These are phyloP conservation scores for Penicillium sp. DNA, from an alignment of 2,329 filamentous ascomycete species.

Conservation along the genomic window DNA sequence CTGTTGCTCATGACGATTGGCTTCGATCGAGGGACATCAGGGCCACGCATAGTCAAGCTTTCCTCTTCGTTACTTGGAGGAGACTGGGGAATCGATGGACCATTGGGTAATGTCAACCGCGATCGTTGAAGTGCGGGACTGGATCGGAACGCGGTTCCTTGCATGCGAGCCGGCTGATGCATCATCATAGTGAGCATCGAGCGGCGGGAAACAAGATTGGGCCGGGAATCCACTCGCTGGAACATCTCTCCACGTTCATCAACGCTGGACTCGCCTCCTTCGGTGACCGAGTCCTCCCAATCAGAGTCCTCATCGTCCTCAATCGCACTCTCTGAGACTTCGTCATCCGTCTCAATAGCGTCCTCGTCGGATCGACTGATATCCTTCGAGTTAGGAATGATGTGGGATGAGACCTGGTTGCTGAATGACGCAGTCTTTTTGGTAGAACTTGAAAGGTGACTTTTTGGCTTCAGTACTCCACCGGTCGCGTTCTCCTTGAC, in stretches of 20 bases:
- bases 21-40: constrained; percentile 69
- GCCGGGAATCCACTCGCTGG: constrained; percentile 84
- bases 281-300: constrained; percentile 68
- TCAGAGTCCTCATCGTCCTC: constrained; percentile 65
- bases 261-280: constrained; percentile 78
- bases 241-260: constrained; percentile 74
- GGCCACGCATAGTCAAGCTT: constrained; percentile 61
- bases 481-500: constrained; percentile 56
- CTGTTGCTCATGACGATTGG: constrained; percentile 74
- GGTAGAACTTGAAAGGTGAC: constrained; percentile 33
- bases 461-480: constrained; percentile 48
- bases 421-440: constrained; percentile 84
- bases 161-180: constrained; percentile 74
- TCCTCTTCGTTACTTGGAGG: constrained; percentile 59
- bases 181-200: constrained; percentile 90
- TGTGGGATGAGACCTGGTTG: constrained; percentile 68
- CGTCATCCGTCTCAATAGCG: constrained; percentile 62
- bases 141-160: constrained; percentile 56
- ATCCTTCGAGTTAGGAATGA: constrained; percentile 60
- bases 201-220: constrained; percentile 78
- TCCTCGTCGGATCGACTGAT: constrained; percentile 54
- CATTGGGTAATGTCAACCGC: constrained; percentile 68
- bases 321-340: constrained; percentile 80
- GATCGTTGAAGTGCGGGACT: constrained; percentile 48
- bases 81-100: constrained; percentile 61